Base-by-base conservation (phyloP, 495 filamentous ascomycete genomes). In the Lophiotrema nucula region DNA sequence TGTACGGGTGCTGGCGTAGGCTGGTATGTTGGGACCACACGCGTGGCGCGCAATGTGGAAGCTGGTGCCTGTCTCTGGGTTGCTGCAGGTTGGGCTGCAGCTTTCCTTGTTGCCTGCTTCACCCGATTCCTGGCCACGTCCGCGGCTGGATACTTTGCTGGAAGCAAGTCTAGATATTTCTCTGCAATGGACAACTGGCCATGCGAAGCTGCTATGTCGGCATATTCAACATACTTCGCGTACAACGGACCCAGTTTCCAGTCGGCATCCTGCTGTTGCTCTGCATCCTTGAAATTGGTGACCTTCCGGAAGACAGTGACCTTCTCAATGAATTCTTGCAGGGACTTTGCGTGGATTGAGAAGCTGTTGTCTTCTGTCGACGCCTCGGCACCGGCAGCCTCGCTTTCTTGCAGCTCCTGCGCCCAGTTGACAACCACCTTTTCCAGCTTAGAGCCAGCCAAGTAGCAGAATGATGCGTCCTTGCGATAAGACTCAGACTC, bases 241-340 rank as follows among this genome's bases (percentile, higher is more conserved):
- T 99, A 99, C 35, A 99, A 78, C 0, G 83, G 77, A 39, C 81
- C 80, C 42, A 99, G 85, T 73, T 95, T 95, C 95, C 95, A 99
- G 48, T 84, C 90, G 0, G 85, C 83, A 31, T 83, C 79, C 56
- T 82, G 72, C 47, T 74, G 75, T 53, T 78, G 81, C 56, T 97
- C 90, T 4, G 77, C 76, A 67, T 99, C 93, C 59, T 87, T 70
- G 74, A 95, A 99, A 63, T 92, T 92, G 49, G 89, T 91, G 39
- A 93, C 92, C 65, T 95, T 81, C 47, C 93, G 88, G 83, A 99
- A 97, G 37, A 99, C 84, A 1, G 91, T 95, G 46, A 99, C 93
- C 76, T 97, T 99, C 76, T 99, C 93, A 56, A 99, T 93, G 70
- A 99, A 88, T 47, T 86, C 83, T 66, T 97, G 95, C 51, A 99